phyloP scores from a whole-genome alignment of 78 protist genomes.

The Dictyostelium purpureum region DNA sequence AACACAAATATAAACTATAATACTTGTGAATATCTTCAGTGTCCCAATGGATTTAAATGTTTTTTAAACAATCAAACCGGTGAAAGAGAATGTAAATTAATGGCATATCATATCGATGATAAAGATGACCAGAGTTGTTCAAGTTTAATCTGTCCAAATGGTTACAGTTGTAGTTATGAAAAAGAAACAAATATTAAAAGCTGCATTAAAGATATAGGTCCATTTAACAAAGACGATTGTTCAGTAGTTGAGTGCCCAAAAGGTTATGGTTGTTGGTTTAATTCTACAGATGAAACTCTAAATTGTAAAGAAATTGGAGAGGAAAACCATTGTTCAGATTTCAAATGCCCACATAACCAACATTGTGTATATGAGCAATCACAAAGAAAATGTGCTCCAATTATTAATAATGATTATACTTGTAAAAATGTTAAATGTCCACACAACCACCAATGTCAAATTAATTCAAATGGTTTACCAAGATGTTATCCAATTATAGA shows the following conservation, averaged over 20 bases:
- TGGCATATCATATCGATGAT: not conserved
- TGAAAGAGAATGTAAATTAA: not conserved
- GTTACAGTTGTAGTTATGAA: not conserved
- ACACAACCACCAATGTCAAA: not conserved
- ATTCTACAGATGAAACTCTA: not conserved
- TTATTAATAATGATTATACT: not conserved
- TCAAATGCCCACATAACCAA: not conserved
- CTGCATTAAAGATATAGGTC: not conserved
- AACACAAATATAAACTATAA: not conserved
- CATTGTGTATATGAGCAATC: not conserved
- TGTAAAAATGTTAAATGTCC: constrained; percentile 20
- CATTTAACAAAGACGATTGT: not conserved
- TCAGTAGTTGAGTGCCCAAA: not conserved
- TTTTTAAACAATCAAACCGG: too few relatives aligned
- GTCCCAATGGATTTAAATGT: not conserved
- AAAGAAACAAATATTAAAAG: not conserved
- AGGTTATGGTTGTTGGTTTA: constrained; percentile 3
- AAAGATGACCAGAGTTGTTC: not conserved
- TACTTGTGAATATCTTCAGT: not conserved
- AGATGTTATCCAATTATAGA: not conserved
- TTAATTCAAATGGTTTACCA: constrained; percentile 7
- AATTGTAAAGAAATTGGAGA: not conserved
- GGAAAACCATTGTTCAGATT: not conserved
- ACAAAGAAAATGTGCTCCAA: not conserved
- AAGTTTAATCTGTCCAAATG: constrained; percentile 4